Evolutionary conservation across 2,329 filamentous ascomycete species (phyloP), one percentile per base, ranked within the genome.

Genomic region (Ophiostoma perfectum): DNA sequence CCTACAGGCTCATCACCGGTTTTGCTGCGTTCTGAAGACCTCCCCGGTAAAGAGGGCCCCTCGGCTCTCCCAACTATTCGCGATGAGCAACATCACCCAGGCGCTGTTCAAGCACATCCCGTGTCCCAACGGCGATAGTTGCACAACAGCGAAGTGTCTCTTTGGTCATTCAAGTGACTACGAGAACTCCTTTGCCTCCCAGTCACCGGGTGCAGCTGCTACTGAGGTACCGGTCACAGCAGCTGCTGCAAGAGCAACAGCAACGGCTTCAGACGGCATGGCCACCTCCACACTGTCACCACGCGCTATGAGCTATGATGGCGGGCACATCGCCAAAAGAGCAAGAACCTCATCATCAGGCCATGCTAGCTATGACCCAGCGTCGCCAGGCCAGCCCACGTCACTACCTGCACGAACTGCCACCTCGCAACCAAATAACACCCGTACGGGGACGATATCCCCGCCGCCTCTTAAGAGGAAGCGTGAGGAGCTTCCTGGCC

Each of bases 41-140:
- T 27, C 27, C 8, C 55, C 12, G 55, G 11, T 39, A 38, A 38
- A 36, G 38, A 36, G 39, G 12, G 9, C 18, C 11, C 36, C 5
- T 5, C n/a, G 3, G 27, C 65, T n/a, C 62, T 36, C 16, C 14
- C 44, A 1, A 49, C 1, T 18, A 11, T 5, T 14, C 47, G 58
- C 14, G 38, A 73, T 73, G 70, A 66, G 66, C 49, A 36, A 44
- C n/a, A 64, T 70, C 12, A 44, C 68, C 8, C 62, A 70, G 9
- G 60, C 36, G 3, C 66, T 74, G 3, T 66, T 74, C 62, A 73
- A 72, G 66, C 73, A 74, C 66, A 74, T 74, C 12, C 68, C 72
- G 18, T 74, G 73, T 27, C 73, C 73, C 18, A 69, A 69, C 2
- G 73, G 72, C 27, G 70, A 71, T 36, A 68, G 68, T 7, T 74